Base-by-base conservation (phyloP, 2,329 filamentous ascomycete genomes). In the Piedraia hortae region DNA sequence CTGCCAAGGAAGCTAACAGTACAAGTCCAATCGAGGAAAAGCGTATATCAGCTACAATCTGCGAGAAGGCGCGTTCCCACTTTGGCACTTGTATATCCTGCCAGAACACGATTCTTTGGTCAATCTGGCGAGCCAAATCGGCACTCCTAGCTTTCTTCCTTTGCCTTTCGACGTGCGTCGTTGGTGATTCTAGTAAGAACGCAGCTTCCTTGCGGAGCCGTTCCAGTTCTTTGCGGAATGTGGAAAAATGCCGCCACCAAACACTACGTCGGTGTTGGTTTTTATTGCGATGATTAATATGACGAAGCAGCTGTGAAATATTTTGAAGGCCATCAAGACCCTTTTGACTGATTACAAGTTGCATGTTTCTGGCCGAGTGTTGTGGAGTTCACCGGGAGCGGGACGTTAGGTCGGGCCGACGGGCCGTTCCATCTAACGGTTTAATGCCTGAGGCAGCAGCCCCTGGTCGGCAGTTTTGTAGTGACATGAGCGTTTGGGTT, bases 191-290 rank as follows among this genome's bases (percentile, higher is more conserved):
- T n/a, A 31, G 22, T 7, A 41, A 32, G 6, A 31, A 25, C n/a
- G 26, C 23, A 12, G 38, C 22, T 6, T 36, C 41, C 1, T 29
- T 26, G 1, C 54, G 34, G 2, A 90, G 47, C 24, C 56, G 55
- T 5, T 48, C 46, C 5, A 70, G 42, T 25, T 64, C 56, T 20
- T 73, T 69, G 16, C 74, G 64, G 31, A 91, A 56, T 31, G 69
- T 56, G 23, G 58, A 58, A 28, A 91, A 62, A 36, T 51, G 53
- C 35, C 64, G 61, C 63, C 73, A 93, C 82, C 82, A 97, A 39
- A 64, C 62, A 14, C 67, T 60, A 29, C 59, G 55, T 24, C 66
- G 66, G 45, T 93, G 82, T 48, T 93, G 82, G 49, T 91, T 93
- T 39, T 67, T 69, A 51, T 91, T 85, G 36, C 78, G 74, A 41